Conservation (phyloP, 2,329 filamentous ascomycete genomes). For the Aspergillus eucalypticola region DNA sequence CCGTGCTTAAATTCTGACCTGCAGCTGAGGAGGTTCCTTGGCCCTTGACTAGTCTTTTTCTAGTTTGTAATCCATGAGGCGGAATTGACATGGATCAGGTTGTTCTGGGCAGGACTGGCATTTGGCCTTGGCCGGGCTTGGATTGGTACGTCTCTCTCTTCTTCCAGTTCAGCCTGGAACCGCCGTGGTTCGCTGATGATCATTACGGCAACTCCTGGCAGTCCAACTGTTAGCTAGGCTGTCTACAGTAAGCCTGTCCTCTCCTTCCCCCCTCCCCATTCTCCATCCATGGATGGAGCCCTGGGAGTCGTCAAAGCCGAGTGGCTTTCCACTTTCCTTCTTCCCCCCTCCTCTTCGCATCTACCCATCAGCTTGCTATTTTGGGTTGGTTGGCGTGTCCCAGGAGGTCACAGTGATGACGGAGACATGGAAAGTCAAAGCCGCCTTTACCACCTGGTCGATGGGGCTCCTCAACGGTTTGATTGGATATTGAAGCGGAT, state of each 20-base stretch:
- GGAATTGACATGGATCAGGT: background rate
- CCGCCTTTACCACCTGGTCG: slow-evolving; percentile 4
- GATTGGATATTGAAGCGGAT: slow-evolving; percentile 3
- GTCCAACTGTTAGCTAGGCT: too few species aligned
- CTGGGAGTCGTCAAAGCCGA: background rate
- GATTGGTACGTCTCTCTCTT: too few species aligned
- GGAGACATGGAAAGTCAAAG: slow-evolving; percentile 8
- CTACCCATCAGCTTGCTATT: too few species aligned
- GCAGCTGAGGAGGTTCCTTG: background rate
- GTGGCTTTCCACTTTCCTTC: background rate
- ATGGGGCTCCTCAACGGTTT: background rate
- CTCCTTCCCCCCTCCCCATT: too few species aligned
- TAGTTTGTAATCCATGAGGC: background rate
- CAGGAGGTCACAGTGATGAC: slow-evolving; percentile 1
- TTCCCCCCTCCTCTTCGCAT: too few species aligned
- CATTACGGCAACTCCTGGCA: slow-evolving; percentile 1
- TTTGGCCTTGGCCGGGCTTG: background rate
- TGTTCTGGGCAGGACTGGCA: background rate
- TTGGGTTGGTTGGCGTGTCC: background rate
- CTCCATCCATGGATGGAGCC: background rate
- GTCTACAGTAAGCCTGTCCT: too few species aligned
- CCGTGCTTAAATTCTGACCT: slow-evolving; percentile 2
- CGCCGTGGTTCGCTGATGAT: slow-evolving; percentile 2
- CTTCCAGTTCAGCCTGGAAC: background rate
- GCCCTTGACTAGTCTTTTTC: background rate